These are phyloP conservation scores for Fusarium sp. DNA, from an alignment of 2,329 filamentous ascomycete genomes.

Conservation along the genomic window DNA sequence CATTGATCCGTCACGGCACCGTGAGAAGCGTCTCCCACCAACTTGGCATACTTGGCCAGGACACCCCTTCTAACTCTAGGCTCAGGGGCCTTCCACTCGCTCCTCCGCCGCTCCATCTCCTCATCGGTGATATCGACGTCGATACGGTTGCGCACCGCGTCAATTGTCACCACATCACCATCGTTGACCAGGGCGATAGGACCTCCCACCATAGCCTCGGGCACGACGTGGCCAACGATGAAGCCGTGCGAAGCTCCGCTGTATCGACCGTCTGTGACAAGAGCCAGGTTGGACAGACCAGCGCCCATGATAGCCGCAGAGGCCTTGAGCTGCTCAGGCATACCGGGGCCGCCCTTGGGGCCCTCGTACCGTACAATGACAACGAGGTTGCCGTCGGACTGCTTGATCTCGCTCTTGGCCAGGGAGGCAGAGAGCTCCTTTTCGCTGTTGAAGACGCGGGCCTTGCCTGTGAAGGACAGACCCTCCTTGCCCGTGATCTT, in stretches of 20 bases:
- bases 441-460: slow-evolving; percentile 89
- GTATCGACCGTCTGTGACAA: slow-evolving; percentile 93
- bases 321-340: slow-evolving; percentile 94
- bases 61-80: slow-evolving; percentile 82
- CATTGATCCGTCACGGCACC: slow-evolving; percentile 83
- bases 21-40: slow-evolving; percentile 92
- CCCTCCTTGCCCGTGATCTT: slow-evolving; percentile 98
- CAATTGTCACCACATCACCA: slow-evolving; percentile 87
- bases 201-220: slow-evolving; percentile 88
- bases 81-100: slow-evolving; percentile 75
- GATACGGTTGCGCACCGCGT: slow-evolving; percentile 84
- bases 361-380: slow-evolving; percentile 94
- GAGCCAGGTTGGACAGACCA: slow-evolving; percentile 83
- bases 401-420: slow-evolving; percentile 69
- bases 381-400: slow-evolving; percentile 78
- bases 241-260: slow-evolving; percentile 90
- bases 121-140: slow-evolving; percentile 72
- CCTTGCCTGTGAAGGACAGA: slow-evolving; percentile 80
- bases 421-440: slow-evolving; percentile 80
- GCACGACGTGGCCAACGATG: slow-evolving; percentile 92
- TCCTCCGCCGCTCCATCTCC: slow-evolving; percentile 73
- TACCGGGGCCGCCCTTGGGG: slow-evolving; percentile 91
- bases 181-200: slow-evolving; percentile 85
- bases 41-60: slow-evolving; percentile 86
- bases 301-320: slow-evolving; percentile 94